Evolutionary conservation across 805 yeast species (phyloP).

Genomic region (Grigorovia yakushimaensis): DNA sequence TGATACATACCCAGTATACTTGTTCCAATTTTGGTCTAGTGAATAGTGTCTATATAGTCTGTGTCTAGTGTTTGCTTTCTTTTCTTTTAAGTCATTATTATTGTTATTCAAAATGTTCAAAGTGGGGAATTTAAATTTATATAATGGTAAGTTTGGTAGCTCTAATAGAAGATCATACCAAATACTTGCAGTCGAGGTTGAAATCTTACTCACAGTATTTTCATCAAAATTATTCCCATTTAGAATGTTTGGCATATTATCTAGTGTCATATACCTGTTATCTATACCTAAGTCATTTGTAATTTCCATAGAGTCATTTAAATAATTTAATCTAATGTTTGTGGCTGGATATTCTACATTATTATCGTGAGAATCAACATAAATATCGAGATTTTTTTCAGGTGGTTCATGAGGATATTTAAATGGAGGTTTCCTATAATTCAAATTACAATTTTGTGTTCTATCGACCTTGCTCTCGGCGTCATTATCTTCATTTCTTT

Average conservation of each 20-base stretch:
- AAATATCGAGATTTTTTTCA: no score
- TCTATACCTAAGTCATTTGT: neutral
- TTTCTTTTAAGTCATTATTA: conserved; percentile 2
- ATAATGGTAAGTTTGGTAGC: neutral
- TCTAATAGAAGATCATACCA: neutral
- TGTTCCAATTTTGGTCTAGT: neutral
- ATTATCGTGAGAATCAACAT: no score
- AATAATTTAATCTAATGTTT: neutral
- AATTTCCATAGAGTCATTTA: neutral
- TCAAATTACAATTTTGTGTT: no score
- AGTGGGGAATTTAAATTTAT: neutral
- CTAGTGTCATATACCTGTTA: neutral
- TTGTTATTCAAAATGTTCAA: neutral
- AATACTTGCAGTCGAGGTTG: neutral
- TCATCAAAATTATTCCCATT: neutral
- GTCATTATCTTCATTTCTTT: no score
- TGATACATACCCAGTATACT: neutral
- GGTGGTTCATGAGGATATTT: no score
- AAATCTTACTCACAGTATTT: no score
- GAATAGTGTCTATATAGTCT: no score
- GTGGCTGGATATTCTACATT: neutral
- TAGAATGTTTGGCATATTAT: neutral
- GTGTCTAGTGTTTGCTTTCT: no score
- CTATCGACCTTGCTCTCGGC: no score
- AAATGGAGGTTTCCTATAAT: no score